Evolutionary conservation across 305 asterid genomes (phyloP).

Genomic region (Coffea humblotiana): DNA sequence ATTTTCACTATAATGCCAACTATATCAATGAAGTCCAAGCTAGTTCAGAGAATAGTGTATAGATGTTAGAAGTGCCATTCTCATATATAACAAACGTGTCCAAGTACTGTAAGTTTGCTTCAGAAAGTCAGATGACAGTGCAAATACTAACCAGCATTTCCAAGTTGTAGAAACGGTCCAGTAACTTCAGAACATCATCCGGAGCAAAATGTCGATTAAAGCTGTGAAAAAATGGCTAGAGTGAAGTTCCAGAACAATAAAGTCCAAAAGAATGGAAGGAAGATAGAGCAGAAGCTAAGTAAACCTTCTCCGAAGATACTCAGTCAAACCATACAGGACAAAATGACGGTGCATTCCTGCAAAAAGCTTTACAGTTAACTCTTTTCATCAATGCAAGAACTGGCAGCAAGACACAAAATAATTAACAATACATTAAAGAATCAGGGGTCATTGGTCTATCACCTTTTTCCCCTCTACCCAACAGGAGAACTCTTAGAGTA

Average conservation of each 20-base stretch:
- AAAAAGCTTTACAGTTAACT: conserved; percentile 11
- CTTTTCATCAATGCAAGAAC: neutral
- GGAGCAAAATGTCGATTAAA: conserved; percentile 73
- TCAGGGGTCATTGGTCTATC: neutral
- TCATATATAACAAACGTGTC: neutral
- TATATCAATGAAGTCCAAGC: neutral
- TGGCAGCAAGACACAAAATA: neutral
- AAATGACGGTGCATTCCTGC: conserved; percentile 84
- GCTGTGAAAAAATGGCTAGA: conserved; percentile 37
- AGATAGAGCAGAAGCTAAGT: conserved; percentile 13
- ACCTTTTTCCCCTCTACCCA: neutral
- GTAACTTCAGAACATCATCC: conserved; percentile 76
- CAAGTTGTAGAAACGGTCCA: conserved; percentile 87
- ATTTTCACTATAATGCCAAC: neutral
- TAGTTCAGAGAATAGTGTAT: neutral
- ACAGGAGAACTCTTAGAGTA: neutral
- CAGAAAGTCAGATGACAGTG: neutral
- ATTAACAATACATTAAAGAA: neutral
- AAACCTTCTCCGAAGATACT: conserved; percentile 59
- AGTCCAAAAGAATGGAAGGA: neutral
- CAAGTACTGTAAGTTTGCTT: neutral
- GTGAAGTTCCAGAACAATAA: neutral
- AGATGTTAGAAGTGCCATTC: neutral
- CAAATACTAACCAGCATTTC: conserved; percentile 72
- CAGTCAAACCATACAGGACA: conserved; percentile 44